Evolutionary conservation across 2,329 filamentous ascomycete genomes (phyloP), one percentile per base, ranked within the genome.

Genomic region (Stagonosporopsis tanaceti): DNA sequence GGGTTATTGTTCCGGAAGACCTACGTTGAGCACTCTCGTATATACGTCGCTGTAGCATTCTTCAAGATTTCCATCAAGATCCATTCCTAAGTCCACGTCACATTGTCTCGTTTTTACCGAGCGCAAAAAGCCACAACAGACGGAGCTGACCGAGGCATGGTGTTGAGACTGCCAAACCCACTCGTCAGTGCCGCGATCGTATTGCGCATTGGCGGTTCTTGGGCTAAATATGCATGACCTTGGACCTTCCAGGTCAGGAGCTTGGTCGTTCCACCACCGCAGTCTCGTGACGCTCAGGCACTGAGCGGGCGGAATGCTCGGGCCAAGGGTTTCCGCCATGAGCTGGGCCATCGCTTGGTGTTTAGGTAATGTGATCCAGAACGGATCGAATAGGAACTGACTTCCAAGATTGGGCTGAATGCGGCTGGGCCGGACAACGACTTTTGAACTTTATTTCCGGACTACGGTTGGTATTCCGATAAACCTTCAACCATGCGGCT

Each of bases 281-380:
- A 28, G 37, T 50, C 55, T 61, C 53, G 53, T 51, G 56, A 56
- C 24, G 38, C 20, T 47, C 38, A 7, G 6, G 25, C 32, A 37
- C 24, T 52, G 41, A 47, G 47, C 53, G 46, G 27, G 64, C 64
- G 64, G 64, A 63, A 61, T 60, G 60, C 62, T 63, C 63, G 62
- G 60, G 42, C 62, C 64, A 65, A 67, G 64, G 51, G 38, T 60
- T 65, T 60, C 65, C 65, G 65, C 65, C 54, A 53, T 51, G 32
- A 34, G 24, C 41, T 39, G 44, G 44, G 45, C 48, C 35, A 42
- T 51, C 42, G 34, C 39, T 57, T 39, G 32, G 42, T 32, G 38
- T 44, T 47, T 52, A 52, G 54, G 48, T 57, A 57, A 57, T 44
- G 25, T 27, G 45, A 45, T 38, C 27, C 45, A 50, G 50, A 35